Conservation (phyloP, 2,329 filamentous ascomycete genomes). For the Neoscytalidium dimidiatum region DNA sequence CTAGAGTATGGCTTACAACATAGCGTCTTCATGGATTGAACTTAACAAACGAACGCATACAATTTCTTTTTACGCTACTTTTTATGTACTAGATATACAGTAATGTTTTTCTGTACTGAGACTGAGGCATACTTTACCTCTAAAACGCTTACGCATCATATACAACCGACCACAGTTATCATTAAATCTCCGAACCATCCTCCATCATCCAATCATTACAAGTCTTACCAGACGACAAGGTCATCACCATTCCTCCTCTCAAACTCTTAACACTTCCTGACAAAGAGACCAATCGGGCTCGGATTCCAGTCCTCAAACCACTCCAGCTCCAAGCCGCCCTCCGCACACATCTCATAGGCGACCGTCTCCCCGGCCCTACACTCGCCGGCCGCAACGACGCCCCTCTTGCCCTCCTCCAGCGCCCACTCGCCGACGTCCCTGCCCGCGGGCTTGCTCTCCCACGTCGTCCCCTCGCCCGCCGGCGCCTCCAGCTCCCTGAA, state of each 20-base stretch:
- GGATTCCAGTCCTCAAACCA: conserved; percentile 68
- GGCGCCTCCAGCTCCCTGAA: conserved; percentile 51
- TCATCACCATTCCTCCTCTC: no score
- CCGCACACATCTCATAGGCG: conserved; percentile 54
- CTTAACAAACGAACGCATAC: no score
- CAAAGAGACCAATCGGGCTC: conserved; percentile 41
- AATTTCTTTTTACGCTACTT: no score
- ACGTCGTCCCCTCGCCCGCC: conserved; percentile 55
- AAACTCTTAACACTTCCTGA: conserved; percentile 21
- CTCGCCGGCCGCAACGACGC: conserved; percentile 54
- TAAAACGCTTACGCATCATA: not conserved
- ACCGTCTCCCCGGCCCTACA: conserved; percentile 58
- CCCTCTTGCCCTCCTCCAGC: conserved; percentile 57
- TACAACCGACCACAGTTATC: not conserved
- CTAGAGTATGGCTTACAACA: no score
- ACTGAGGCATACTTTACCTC: no score
- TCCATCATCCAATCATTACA: not conserved
- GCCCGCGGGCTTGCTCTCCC: conserved; percentile 53
- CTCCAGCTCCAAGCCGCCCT: conserved; percentile 54
- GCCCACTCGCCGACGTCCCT: conserved; percentile 46
- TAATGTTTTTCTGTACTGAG: no score
- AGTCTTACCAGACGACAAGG: no score
- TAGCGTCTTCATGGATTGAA: no score
- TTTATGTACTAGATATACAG: no score
- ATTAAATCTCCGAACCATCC: not conserved